These are phyloP conservation scores for Coelastrella sp. DNA, from an alignment of 139 green algal species.

Conservation along the genomic window DNA sequence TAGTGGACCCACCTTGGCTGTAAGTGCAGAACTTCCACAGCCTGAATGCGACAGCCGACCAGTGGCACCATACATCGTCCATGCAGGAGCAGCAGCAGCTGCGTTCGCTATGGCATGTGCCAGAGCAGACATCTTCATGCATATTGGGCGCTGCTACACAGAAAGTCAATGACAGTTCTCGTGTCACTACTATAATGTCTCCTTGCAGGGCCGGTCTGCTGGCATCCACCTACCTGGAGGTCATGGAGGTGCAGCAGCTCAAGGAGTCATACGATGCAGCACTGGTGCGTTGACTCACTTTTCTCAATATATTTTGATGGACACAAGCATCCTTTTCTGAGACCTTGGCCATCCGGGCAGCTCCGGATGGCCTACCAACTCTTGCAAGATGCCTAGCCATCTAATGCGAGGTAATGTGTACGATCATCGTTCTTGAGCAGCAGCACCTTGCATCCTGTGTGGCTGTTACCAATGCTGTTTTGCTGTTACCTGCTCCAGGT, in stretches of 20 bases:
- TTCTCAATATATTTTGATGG: conserved; percentile 11
- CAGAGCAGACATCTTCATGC: not conserved
- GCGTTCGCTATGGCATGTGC: too few relatives aligned
- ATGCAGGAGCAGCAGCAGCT: too few relatives aligned
- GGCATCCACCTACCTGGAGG: conserved; percentile 94
- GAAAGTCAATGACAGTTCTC: not conserved
- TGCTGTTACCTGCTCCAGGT: not conserved
- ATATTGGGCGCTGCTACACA: not conserved
- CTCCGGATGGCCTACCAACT: too few relatives aligned
- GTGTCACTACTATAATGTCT: not conserved
- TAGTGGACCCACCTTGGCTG: too few relatives aligned
- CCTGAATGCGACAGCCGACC: too few relatives aligned
- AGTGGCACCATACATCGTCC: too few relatives aligned
- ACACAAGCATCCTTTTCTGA: not conserved
- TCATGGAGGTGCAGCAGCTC: conserved; percentile 78
- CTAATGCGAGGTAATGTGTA: too few relatives aligned
- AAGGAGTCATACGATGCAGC: conserved; percentile 80
- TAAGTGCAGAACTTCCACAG: too few relatives aligned
- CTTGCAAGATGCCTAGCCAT: too few relatives aligned
- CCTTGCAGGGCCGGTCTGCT: conserved; percentile 78
- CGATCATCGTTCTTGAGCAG: not conserved
- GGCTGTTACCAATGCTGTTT: not conserved
- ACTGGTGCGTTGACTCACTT: not conserved
- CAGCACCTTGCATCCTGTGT: not conserved
- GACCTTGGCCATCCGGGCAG: too few relatives aligned